Percentiles rank a stretch among this genome's conserved stretches.
Conservation (phyloP, 1,284 basidiomycete genomes). For the Cryptococcus hybrid region DNA sequence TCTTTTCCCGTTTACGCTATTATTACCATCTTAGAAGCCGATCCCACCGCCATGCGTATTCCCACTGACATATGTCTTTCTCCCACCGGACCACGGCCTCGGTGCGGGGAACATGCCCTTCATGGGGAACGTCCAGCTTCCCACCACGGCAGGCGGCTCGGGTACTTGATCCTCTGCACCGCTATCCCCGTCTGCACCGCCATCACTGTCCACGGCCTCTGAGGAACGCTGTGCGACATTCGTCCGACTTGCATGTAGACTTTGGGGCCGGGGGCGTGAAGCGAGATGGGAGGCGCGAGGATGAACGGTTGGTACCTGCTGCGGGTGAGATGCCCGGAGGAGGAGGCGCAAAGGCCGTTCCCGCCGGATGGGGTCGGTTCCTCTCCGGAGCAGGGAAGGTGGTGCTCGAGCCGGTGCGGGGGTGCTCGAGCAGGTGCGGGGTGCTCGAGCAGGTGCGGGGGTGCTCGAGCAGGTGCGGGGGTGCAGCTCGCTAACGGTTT, state of each 20-base stretch:
- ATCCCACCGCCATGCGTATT: conserved; percentile 38
- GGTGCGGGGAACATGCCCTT: conserved; percentile 51
- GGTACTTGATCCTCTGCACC: conserved; percentile 15
- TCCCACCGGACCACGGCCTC: conserved; percentile 36
- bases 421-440: no score
- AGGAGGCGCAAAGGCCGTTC: conserved; percentile 30
- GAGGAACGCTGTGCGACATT: conserved; percentile 5
- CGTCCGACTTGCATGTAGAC: background rate
- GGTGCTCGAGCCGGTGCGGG: conserved; percentile 11
- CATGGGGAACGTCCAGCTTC: conserved; percentile 49
- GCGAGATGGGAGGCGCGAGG: conserved; percentile 18
- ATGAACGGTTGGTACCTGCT: conserved; percentile 11
- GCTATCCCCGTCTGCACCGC: background rate
- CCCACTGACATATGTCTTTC: conserved; percentile 46
- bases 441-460: no score
- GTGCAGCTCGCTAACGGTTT: background rate
- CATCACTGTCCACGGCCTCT: conserved; percentile 2
- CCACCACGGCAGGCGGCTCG: conserved; percentile 45
- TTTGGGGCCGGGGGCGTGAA: conserved; percentile 26
- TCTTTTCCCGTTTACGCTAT: background rate
- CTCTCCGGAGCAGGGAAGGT: conserved; percentile 14
- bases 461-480: background rate
- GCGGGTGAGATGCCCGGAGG: conserved; percentile 13
- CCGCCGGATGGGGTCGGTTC: conserved; percentile 21
- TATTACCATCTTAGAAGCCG: conserved; percentile 14